Evolutionary conservation across 805 yeast species (phyloP), one percentile per base, ranked within the genome.

Genomic region (Candida andamanensis): DNA sequence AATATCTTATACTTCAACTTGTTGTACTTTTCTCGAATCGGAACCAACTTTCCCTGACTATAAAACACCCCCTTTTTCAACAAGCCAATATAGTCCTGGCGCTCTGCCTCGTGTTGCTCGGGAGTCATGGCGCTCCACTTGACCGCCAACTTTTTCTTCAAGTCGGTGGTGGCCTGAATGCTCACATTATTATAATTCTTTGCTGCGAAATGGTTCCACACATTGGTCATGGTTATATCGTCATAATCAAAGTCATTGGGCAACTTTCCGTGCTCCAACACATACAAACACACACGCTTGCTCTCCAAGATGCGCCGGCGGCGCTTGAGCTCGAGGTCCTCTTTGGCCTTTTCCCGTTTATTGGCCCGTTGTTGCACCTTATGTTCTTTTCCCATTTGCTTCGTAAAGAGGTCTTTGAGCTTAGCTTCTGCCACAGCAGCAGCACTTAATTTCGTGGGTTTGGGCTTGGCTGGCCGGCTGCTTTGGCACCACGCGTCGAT

Each of bases 131-230:
- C 32, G 10, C 49, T 47, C 68, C 68, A 61, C 17, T 26, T 29
- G 6, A 15, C 24, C 1, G 50, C 32, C 8, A 44, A 31, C 19
- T 39, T 36, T 14, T 15, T 41, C 18, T 47, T 26, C 16, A 25
- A 27, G 15, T 26, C 26, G 3, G 28, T 26, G 20, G 29, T 17
- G 12, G 20, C 12, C 1, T 13, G 23, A 8, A 8, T 10, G 1
- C 26, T 20, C 9, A 10, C 19, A 10, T 23, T 17, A 6, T 15
- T 5, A 20, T 21, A 33, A 15, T 29, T 22, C 17, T 37, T 40
- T 4, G 44, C 30, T 10, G 30, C 17, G 18, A 22, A 60, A 35
- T 57, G 60, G 45, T 61, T 60, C 63, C 65, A 60, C 1, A 66
- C 65, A 33, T 60, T 54, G 15, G 52, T 52, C 36, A 48, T 42